Base-by-base conservation (phyloP, 345 rosid genomes). In the Acer saccharum region DNA sequence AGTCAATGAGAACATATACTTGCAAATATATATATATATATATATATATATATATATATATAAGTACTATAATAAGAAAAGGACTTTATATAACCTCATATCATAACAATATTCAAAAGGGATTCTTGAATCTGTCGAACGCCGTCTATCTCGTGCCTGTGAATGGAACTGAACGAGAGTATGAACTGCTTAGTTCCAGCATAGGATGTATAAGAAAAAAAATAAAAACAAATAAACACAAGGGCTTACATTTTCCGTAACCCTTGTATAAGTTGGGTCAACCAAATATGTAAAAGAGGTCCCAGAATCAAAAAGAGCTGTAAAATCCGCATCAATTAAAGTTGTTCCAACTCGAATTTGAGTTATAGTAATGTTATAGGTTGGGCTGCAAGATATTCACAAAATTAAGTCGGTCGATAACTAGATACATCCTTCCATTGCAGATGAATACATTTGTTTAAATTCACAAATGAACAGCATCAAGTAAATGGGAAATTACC, bases 231-330 rank as follows among this genome's bases (percentile, higher is more conserved):
- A 39, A 23, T 6, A 14, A 46, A 70, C 14, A 67, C 48, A 73
- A 79, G 74, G 84, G 79, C 97, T 73, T 87, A 89, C 97, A 75
- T 81, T 88, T 78, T 89, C 89, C 0, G 89, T 69, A 65, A 96
- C 84, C 77, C 72, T 82, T 50, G 89, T 78, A 71, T 90, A 92
- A 68, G 84, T 74, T 7, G 95, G 90, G 67, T 88, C 92, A 39
- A 86, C 88, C 83, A 94, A 79, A 83, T 90, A 92, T 17, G 97
- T 92, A 79, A 96, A 96, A 2, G 98, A 92, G 72, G 98, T 94
- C n/a, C 97, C 89, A 11, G 97, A 87, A 83, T 92, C 90, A 81
- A 95, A 93, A 72, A 90, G 93, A 65, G 97, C 86, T 0, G 96
- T 85, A 50, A 90, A 78, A 73, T 92, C 91, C 27, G 71, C 85